These are phyloP conservation scores for Dactylonectria estremocensis DNA, from an alignment of 2,329 filamentous ascomycete species.

Conservation along the genomic window DNA sequence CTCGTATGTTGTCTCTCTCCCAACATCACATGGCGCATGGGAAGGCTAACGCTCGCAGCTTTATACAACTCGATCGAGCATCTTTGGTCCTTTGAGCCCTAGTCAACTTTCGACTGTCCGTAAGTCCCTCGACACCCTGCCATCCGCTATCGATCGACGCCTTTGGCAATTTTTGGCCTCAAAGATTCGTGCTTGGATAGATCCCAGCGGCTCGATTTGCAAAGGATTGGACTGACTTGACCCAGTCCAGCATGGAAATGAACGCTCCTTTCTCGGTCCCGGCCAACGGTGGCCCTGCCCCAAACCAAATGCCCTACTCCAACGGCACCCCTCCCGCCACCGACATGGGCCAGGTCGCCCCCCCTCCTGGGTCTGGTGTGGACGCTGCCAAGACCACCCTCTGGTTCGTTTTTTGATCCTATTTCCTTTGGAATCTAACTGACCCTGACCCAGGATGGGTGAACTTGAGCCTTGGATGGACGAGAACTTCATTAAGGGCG, in stretches of 20 bases:
- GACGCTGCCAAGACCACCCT: conserved; percentile 72
- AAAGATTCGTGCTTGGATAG: background rate
- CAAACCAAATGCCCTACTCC: conserved; percentile 55
- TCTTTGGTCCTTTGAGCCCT: conserved; percentile 40
- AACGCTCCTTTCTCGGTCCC: conserved; percentile 52
- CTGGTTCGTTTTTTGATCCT: conserved; percentile 59
- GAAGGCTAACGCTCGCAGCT: conserved; percentile 26
- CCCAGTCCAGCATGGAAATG: conserved; percentile 52
- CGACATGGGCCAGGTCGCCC: conserved; percentile 55
- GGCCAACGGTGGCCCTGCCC: conserved; percentile 51
- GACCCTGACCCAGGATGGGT: conserved; percentile 82
- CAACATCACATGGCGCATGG: no score
- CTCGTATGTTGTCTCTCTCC: conserved; percentile 23
- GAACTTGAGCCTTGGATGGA: conserved; percentile 99
- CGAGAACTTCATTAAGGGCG: conserved; percentile 96
- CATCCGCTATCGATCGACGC: background rate
- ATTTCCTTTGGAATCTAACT: conserved; percentile 16
- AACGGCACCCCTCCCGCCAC: conserved; percentile 59
- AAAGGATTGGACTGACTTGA: conserved; percentile 23
- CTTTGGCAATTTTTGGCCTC: background rate
- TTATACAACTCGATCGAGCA: conserved; percentile 31
- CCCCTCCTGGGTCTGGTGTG: conserved; percentile 53
- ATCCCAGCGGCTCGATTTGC: no score
- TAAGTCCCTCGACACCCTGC: conserved; percentile 19
- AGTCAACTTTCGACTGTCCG: conserved; percentile 35